Evolutionary conservation across 306 rosid genomes (phyloP).

Genomic region (Cucurbita ficifolia): DNA sequence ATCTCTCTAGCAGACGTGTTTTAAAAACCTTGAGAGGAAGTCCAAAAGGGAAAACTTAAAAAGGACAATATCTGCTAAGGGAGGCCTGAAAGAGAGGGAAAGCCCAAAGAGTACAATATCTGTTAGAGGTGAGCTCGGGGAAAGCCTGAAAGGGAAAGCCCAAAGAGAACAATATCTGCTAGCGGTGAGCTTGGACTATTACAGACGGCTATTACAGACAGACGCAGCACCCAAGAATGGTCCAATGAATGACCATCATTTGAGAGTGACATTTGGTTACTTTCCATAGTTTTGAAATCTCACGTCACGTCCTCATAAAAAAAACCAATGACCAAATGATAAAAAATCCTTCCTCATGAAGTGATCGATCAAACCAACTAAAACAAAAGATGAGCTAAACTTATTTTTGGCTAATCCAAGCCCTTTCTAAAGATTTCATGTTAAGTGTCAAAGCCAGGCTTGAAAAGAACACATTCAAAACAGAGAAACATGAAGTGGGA

Average conservation of each 20-base stretch:
- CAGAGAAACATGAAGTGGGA: slow-evolving; percentile 1
- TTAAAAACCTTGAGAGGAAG: no score
- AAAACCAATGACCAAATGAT: not conserved
- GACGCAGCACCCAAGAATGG: not conserved
- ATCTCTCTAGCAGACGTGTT: no score
- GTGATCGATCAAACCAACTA: not conserved
- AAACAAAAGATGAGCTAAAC: not conserved
- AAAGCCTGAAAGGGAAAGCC: no score
- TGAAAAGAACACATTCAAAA: not conserved
- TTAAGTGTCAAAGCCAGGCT: not conserved
- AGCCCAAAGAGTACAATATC: no score
- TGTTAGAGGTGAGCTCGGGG: no score
- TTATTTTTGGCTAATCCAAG: not conserved
- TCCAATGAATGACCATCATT: not conserved
- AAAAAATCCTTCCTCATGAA: not conserved
- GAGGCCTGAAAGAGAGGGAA: no score
- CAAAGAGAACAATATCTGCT: no score
- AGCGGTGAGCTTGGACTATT: no score
- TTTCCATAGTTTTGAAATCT: not conserved
- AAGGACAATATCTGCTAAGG: no score
- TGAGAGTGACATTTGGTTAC: not conserved
- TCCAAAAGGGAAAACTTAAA: no score
- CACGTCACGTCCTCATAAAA: not conserved
- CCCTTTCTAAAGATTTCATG: not conserved
- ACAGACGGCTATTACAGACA: no score